Conservation (phyloP, 441 rosid genomes). For the Omphalea diandra region DNA sequence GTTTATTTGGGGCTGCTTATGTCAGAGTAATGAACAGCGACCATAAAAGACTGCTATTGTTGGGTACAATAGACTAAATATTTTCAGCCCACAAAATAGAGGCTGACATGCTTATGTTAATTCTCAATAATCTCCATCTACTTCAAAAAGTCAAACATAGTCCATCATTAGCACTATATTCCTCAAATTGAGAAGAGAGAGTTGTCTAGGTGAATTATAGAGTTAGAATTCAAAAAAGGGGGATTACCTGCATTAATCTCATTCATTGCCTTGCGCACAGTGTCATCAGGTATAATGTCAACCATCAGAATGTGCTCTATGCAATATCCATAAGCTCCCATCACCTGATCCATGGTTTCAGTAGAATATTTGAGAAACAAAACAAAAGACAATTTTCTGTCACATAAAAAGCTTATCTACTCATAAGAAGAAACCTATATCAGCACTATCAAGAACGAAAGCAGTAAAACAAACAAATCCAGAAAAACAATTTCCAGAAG, state of each 20-base stretch:
- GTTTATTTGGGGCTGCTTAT: too few species aligned
- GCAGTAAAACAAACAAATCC: neutral
- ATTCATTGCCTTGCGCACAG: slow-evolving; percentile 97
- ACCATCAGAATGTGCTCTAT: slow-evolving; percentile 97
- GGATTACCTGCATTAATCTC: slow-evolving; percentile 93
- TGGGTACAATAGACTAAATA: neutral
- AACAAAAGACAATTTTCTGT: too few species aligned
- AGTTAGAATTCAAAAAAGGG: neutral
- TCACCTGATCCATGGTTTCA: slow-evolving; percentile 50
- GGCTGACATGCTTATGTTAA: neutral
- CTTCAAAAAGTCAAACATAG: neutral
- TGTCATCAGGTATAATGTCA: slow-evolving; percentile 85
- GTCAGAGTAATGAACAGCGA: neutral
- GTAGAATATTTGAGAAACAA: neutral
- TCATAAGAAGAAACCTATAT: neutral
- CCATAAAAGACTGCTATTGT: neutral
- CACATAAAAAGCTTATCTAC: neutral
- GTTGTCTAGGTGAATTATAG: neutral
- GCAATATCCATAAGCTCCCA: slow-evolving; percentile 92
- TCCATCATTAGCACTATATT: neutral
- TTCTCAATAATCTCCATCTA: neutral
- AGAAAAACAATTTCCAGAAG: neutral
- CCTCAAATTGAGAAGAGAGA: neutral
- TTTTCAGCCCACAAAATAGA: neutral
- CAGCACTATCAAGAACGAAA: neutral